Base-by-base conservation (phyloP, 1,284 basidiomycete genomes). In the Sphagnurus paluster region DNA sequence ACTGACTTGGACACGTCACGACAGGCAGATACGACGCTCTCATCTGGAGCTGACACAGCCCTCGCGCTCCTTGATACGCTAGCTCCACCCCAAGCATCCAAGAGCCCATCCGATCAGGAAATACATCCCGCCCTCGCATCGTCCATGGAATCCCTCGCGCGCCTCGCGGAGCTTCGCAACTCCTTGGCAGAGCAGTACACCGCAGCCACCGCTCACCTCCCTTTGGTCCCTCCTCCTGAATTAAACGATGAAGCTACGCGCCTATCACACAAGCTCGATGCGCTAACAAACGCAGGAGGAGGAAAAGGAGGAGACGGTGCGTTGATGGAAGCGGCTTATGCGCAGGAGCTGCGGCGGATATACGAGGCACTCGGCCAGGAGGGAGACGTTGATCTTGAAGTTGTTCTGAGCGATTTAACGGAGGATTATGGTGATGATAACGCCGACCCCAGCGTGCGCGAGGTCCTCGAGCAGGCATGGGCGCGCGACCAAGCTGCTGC, bases 401-500 rank as follows among this genome's bases (percentile, higher is more conserved):
- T 28, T 7, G 9, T 29, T 21, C n/a, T 23, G n/a, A 16, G 32
- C 3, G 34, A 24, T 2, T 29, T 28, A 16, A 34, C 8, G n/a
- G 41, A 37, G 14, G 32, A 32, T 9, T 26, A 32, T 13, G 21
- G 25, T 25, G 23, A 37, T 21, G 26, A 14, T 14, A 14, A 30
- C 28, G 8, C 14, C 30, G 8, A 33, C 8, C 5, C n/a, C n/a
- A n/a, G n/a, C n/a, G 32, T 17, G 26, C 43, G 2, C 48, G 56
- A 5, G 8, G 14, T 33, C 10, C 43, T 63, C 17, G 55, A 61
- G 37, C 35, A 39, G 5, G 59, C 61, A 21, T 62, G 58, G 59
- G 32, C 42, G 4, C 44, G 48, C 11, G 63, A 65, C 38, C 58
- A 62, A 28, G 44, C 44, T 4, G 35, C 39, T n/a, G 36, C 53